phyloP scores from a whole-genome alignment of 108 stramenopile species.

The Craspedostauros australis region DNA sequence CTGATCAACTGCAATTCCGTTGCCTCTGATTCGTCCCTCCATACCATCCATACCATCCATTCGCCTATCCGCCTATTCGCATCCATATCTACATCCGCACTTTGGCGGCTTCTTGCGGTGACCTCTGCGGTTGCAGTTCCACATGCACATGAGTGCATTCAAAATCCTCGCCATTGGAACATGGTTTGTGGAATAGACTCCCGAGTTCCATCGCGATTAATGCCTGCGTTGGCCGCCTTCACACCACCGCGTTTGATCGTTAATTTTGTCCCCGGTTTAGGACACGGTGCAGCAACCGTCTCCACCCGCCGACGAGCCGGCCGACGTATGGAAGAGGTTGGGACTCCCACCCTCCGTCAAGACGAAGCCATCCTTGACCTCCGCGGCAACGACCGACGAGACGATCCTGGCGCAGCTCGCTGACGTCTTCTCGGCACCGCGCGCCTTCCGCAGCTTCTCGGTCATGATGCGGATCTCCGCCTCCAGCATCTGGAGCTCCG shows the following conservation, averaged over 20 bases:
- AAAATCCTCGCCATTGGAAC: neutral
- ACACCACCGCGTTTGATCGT: neutral
- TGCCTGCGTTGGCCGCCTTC: neutral
- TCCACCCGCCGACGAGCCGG: conserved; percentile 17
- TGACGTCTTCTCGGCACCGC: conserved; percentile 35
- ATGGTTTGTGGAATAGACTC: neutral
- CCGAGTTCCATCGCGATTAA: neutral
- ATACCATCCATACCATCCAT: neutral
- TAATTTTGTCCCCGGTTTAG: too few relatives aligned
- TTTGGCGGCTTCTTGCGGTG: neutral
- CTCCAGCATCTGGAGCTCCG: conserved; percentile 39
- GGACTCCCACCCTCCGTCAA: conserved; percentile 31
- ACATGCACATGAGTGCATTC: too few relatives aligned
- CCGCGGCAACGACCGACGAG: conserved; percentile 14
- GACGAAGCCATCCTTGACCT: conserved; percentile 37
- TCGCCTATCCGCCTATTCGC: neutral
- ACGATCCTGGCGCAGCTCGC: conserved; percentile 25
- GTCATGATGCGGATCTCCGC: conserved; percentile 21
- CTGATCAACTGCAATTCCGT: too few relatives aligned
- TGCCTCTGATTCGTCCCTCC: neutral
- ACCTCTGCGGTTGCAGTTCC: too few relatives aligned
- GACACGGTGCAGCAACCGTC: conserved; percentile 40
- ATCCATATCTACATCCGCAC: neutral
- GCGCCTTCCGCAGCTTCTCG: conserved; percentile 19
- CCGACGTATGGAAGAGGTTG: conserved; percentile 36